Evolutionary conservation across 2,329 filamentous ascomycete species (phyloP).

Genomic region (Beauveria varroae): DNA sequence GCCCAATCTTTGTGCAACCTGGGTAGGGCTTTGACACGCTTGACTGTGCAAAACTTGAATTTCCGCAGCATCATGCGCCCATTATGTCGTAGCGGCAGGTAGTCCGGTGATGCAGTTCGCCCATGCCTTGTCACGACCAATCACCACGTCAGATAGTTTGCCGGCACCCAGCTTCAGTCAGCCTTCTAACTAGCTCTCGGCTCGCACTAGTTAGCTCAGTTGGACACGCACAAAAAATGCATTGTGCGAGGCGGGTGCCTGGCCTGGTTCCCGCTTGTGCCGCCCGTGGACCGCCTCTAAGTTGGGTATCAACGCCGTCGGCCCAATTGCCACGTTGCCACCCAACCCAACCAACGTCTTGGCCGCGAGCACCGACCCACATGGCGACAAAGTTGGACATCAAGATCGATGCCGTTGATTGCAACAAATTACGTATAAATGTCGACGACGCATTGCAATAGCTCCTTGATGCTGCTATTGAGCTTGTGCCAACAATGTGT

Average conservation of each 20-base stretch:
- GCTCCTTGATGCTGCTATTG: not conserved
- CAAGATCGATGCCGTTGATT: not conserved
- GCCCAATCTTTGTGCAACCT: not conserved
- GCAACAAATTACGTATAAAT: not conserved
- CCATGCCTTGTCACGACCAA: not conserved
- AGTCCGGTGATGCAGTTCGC: conserved; percentile 1
- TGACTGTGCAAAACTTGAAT: not conserved
- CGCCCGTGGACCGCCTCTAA: conserved; percentile 2
- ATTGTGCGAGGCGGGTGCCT: conserved; percentile 10
- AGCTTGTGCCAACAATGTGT: not conserved
- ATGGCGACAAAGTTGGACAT: not conserved
- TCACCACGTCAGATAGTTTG: not conserved
- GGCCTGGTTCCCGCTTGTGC: conserved; percentile 9
- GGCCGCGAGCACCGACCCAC: conserved; percentile 2
- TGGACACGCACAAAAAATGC: not conserved
- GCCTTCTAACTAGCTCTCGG: not conserved
- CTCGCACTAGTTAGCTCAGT: not conserved
- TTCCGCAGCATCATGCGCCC: conserved; percentile 1
- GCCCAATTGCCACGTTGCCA: conserved; percentile 10
- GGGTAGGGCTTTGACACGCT: not conserved
- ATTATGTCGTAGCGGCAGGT: not conserved
- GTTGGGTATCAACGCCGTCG: conserved; percentile 11
- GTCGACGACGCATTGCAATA: not conserved
- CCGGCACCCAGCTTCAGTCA: not conserved
- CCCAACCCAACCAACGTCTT: conserved; percentile 6